phyloP scores from a whole-genome alignment of 306 rosid genomes.

The Canavalia gladiata region DNA sequence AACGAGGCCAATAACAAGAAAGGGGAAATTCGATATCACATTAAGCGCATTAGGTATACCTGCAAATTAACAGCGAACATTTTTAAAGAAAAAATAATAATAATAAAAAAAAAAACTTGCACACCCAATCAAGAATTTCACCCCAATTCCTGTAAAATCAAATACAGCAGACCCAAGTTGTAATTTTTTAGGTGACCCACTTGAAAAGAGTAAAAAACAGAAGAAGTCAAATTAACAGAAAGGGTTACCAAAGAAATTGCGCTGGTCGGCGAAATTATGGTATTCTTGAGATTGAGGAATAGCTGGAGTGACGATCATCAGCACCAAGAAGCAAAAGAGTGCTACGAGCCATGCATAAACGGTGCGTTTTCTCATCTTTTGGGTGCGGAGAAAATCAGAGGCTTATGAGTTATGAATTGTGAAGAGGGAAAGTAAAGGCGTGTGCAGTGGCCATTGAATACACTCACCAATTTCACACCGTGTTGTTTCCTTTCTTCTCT shows the following conservation, averaged over 20 bases:
- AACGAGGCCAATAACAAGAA: slow-evolving; percentile 71
- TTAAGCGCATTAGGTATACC: slow-evolving; percentile 87
- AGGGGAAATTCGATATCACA: slow-evolving; percentile 90
- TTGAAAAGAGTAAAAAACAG: not conserved
- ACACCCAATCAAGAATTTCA: not conserved
- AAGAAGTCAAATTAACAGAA: not conserved
- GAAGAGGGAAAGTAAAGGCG: not conserved
- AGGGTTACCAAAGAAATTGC: slow-evolving; percentile 71
- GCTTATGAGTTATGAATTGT: too few relatives aligned
- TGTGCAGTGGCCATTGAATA: not conserved
- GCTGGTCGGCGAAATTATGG: slow-evolving; percentile 88
- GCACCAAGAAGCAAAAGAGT: slow-evolving; percentile 64
- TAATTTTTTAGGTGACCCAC: not conserved
- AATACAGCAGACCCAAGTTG: not conserved
- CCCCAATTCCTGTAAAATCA: not conserved
- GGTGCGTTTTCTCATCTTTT: slow-evolving; percentile 62
- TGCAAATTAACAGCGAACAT: slow-evolving; percentile 44
- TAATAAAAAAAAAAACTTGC: not conserved
- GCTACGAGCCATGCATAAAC: slow-evolving; percentile 65
- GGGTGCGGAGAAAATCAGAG: not conserved
- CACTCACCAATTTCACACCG: too few relatives aligned
- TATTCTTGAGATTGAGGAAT: slow-evolving; percentile 85
- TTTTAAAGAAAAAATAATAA: too few relatives aligned
- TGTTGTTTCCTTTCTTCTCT: too few relatives aligned
- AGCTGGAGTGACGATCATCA: slow-evolving; percentile 81